A percentile compares a stretch with the other conserved stretches of the same genome.
Evolutionary conservation across 2,329 filamentous ascomycete species (phyloP).

Genomic region (Pyricularia grisea): DNA sequence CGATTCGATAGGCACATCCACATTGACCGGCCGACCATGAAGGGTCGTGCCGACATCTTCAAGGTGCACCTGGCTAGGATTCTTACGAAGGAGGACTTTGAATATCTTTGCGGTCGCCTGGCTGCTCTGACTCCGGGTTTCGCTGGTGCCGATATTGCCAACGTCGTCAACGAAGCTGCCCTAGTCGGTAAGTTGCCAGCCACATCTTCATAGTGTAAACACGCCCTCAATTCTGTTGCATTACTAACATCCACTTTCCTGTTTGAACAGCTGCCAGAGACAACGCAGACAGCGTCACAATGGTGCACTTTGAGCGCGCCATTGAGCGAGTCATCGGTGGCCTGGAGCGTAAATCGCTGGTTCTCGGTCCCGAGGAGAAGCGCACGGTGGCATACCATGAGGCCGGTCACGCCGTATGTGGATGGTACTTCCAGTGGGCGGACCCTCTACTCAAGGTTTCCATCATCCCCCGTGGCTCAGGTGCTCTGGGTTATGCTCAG

Average conservation of each 20-base stretch:
- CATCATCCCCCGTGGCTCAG: conserved; percentile 93
- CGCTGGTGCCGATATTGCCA: conserved; percentile 95
- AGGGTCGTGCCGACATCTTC: conserved; percentile 93
- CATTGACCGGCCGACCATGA: conserved; percentile 94
- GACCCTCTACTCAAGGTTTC: conserved; percentile 97
- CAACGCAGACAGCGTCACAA: conserved; percentile 70
- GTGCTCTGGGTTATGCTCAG: conserved; percentile 90
- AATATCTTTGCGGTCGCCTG: conserved; percentile 78
- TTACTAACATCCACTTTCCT: conserved; percentile 26
- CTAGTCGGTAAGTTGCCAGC: conserved; percentile 65
- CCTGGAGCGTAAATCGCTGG: conserved; percentile 92
- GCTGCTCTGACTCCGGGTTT: conserved; percentile 92
- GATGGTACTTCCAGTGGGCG: conserved; percentile 95
- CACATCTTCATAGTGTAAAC: background rate
- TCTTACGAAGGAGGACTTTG: conserved; percentile 81
- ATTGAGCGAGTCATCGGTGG: conserved; percentile 96
- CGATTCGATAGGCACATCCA: conserved; percentile 95
- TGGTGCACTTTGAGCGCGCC: conserved; percentile 92
- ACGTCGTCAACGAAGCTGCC: conserved; percentile 96
- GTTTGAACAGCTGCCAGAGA: conserved; percentile 61
- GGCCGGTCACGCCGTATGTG: conserved; percentile 95
- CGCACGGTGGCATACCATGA: conserved; percentile 53
- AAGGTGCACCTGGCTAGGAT: conserved; percentile 91
- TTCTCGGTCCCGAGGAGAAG: conserved; percentile 88
- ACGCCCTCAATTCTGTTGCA: background rate